These are phyloP conservation scores for Scutellaria galericulata DNA, from an alignment of 257 asterid species.

Conservation along the genomic window DNA sequence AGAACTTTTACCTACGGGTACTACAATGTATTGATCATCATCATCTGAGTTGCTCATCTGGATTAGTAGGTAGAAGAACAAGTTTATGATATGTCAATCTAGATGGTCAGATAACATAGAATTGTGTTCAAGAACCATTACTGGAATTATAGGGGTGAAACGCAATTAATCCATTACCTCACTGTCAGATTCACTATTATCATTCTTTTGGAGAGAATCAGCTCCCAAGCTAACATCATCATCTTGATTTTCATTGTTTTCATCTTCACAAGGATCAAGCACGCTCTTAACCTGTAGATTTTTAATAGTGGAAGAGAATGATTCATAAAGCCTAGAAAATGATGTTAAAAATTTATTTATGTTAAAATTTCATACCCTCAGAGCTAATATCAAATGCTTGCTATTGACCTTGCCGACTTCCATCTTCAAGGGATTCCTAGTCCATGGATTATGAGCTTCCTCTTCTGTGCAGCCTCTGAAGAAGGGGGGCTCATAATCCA, in stretches of 20 bases:
- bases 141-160: constrained; percentile 21
- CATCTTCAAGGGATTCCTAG: constrained; percentile 78
- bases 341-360: constrained; percentile 21
- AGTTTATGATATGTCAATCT: constrained; percentile 25
- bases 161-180: constrained; percentile 55
- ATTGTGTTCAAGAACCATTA: constrained; percentile 21
- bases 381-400: constrained; percentile 83
- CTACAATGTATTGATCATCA: constrained; percentile 74
- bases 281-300: constrained; percentile 84
- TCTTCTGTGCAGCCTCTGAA: constrained; percentile 87
- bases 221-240: constrained; percentile 67
- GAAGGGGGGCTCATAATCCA: constrained; percentile 96
- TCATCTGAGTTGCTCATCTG: constrained; percentile 80
- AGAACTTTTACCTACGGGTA: constrained; percentile 61
- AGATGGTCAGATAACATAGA: constrained; percentile 5
- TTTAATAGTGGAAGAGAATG: constrained; percentile 24
- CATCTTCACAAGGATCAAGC: constrained; percentile 96
- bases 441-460: constrained; percentile 85
- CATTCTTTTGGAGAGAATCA: constrained; percentile 63
- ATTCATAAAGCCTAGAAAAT: constrained; percentile 22
- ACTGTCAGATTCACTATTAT: constrained; percentile 67
- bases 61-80: constrained; percentile 31
- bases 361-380: constrained; percentile 61
- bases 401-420: constrained; percentile 92
- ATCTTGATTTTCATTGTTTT: constrained; percentile 68